Conservation (phyloP, 805 yeast species). For the Yarrowia sp. region DNA sequence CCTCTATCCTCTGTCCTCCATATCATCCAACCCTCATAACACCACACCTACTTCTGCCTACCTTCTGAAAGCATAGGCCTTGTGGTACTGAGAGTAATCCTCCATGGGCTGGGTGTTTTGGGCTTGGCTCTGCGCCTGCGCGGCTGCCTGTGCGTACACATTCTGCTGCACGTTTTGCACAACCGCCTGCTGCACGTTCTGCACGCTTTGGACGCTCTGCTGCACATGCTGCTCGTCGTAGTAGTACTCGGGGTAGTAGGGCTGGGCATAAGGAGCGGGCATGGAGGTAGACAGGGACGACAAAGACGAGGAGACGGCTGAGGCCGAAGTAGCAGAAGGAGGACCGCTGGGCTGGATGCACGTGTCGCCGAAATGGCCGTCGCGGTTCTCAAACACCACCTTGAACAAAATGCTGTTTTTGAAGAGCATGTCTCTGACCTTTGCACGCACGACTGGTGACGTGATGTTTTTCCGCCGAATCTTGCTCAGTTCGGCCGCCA, state of each 20-base stretch:
- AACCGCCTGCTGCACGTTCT: background rate
- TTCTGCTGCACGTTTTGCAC: background rate
- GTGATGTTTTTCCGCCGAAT: slow-evolving; percentile 48
- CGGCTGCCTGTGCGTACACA: background rate
- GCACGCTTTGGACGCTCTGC: background rate
- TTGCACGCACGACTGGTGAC: slow-evolving; percentile 53
- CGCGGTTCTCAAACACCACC: slow-evolving; percentile 38
- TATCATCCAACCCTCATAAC: too few species aligned
- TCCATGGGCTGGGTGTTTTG: background rate
- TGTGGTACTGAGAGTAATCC: slow-evolving; percentile 14
- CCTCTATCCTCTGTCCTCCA: background rate
- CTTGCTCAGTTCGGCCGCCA: slow-evolving; percentile 60
- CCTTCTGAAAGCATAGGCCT: slow-evolving; percentile 14
- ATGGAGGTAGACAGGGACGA: background rate
- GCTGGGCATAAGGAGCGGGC: slow-evolving; percentile 4
- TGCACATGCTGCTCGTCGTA: slow-evolving; percentile 18
- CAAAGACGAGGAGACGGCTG: background rate
- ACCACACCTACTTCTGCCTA: too few species aligned
- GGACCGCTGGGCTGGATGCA: background rate
- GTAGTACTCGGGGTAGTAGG: slow-evolving; percentile 20
- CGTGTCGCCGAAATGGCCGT: slow-evolving; percentile 4
- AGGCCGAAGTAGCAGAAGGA: background rate
- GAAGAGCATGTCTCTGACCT: slow-evolving; percentile 52
- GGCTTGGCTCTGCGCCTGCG: background rate
- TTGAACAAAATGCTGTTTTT: slow-evolving; percentile 57